phyloP scores from a whole-genome alignment of 2,329 filamentous ascomycete species.

The Trichoderma sp. region DNA sequence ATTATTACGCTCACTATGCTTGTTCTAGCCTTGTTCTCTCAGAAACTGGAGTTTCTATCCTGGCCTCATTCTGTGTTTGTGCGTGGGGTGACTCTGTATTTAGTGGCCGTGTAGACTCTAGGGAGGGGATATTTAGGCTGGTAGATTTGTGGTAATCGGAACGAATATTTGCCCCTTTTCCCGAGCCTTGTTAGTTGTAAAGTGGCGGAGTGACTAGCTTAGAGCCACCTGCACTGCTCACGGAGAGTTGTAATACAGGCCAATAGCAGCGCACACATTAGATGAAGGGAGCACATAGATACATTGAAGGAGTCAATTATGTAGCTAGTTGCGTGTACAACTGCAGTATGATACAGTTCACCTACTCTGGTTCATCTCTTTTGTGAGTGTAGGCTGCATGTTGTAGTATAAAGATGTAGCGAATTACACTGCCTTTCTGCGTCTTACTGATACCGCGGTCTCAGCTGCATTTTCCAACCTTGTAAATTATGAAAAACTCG shows the following conservation, averaged over 20 bases:
- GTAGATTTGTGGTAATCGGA: background rate
- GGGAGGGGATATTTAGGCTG: background rate
- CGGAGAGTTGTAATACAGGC: background rate
- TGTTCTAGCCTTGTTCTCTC: background rate
- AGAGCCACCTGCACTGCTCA: background rate
- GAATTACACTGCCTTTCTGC: background rate
- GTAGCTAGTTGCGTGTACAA: background rate
- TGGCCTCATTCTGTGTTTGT: background rate
- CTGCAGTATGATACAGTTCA: background rate
- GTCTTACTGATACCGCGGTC: background rate
- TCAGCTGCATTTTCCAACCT: background rate
- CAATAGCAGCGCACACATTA: background rate
- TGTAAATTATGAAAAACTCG: background rate
- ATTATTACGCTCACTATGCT: background rate
- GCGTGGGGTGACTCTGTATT: background rate
- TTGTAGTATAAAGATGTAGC: background rate
- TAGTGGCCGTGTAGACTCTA: background rate
- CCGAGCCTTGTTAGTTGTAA: background rate
- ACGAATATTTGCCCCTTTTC: background rate
- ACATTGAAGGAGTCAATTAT: background rate
- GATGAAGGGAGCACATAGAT: background rate
- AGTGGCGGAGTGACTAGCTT: background rate
- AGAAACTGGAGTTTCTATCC: background rate
- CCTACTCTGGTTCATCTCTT: background rate
- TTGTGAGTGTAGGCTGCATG: background rate